Evolutionary conservation across 1,139 yeast species (phyloP).

Genomic region (Saccharomyces hybrid): DNA sequence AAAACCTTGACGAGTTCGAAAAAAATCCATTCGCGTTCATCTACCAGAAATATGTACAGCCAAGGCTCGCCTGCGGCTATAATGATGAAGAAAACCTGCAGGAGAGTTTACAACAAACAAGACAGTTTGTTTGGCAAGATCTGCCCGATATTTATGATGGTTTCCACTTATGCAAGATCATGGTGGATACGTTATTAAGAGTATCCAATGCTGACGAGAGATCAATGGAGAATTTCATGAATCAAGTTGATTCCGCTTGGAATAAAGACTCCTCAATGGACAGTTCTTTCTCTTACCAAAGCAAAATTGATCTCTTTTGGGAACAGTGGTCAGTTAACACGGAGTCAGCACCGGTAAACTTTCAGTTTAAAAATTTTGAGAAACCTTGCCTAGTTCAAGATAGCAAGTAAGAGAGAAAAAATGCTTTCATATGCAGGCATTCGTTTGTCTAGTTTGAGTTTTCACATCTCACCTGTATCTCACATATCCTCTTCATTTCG

Average conservation of each 20-base stretch:
- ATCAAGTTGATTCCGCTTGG: constrained; percentile 2
- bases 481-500: neutral
- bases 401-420: neutral
- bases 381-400: neutral
- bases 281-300: constrained; percentile 1
- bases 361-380: neutral
- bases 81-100: neutral
- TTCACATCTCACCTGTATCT: neutral
- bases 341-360: neutral
- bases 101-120: neutral
- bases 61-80: constrained; percentile 6
- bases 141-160: constrained; percentile 11
- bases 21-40: constrained; percentile 21
- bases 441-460: neutral
- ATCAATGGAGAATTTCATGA: constrained; percentile 11
- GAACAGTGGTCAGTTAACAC: neutral
- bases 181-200: constrained; percentile 15
- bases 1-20: constrained; percentile 20
- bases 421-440: neutral
- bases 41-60: constrained; percentile 19
- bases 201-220: constrained; percentile 14
- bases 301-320: neutral
- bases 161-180: constrained; percentile 13
- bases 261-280: constrained; percentile 3
- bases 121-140: constrained; percentile 15